Evolutionary conservation across 2,329 filamentous ascomycete genomes (phyloP).

Genomic region (Trichoderma simmonsii): DNA sequence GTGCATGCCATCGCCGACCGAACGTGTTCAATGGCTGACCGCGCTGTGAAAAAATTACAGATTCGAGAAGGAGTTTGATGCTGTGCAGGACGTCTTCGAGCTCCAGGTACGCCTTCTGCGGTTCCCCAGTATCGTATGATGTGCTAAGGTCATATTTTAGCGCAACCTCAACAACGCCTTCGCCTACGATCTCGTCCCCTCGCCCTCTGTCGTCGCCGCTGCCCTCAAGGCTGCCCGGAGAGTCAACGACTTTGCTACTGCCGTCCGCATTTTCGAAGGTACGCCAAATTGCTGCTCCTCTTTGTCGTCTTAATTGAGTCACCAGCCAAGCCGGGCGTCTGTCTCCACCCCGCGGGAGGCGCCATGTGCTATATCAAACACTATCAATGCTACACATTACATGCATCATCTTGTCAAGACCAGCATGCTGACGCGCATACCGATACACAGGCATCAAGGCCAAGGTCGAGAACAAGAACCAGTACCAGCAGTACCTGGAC

Average conservation of each 20-base stretch:
- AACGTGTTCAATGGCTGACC: neutral
- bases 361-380: neutral
- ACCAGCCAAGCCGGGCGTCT: neutral
- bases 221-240: slow-evolving; percentile 90
- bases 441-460: slow-evolving; percentile 79
- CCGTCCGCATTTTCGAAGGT: slow-evolving; percentile 98
- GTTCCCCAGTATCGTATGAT: slow-evolving; percentile 23
- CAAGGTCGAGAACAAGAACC: slow-evolving; percentile 97
- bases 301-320: slow-evolving; percentile 2
- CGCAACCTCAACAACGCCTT: slow-evolving; percentile 99
- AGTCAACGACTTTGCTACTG: slow-evolving; percentile 98
- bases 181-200: slow-evolving; percentile 98
- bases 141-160: slow-evolving; percentile 36
- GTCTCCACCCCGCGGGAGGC: neutral
- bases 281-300: slow-evolving; percentile 35
- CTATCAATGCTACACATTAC: neutral
- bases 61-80: slow-evolving; percentile 99
- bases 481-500: slow-evolving; percentile 94
- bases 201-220: slow-evolving; percentile 82
- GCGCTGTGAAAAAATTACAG: slow-evolving; percentile 45
- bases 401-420: neutral
- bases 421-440: neutral
- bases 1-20: neutral
- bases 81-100: slow-evolving; percentile 98
- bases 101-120: slow-evolving; percentile 67